Evolutionary conservation across 257 asterid genomes (phyloP), one percentile per base, ranked within the genome.

Genomic region (Solanum appendiculatum): DNA sequence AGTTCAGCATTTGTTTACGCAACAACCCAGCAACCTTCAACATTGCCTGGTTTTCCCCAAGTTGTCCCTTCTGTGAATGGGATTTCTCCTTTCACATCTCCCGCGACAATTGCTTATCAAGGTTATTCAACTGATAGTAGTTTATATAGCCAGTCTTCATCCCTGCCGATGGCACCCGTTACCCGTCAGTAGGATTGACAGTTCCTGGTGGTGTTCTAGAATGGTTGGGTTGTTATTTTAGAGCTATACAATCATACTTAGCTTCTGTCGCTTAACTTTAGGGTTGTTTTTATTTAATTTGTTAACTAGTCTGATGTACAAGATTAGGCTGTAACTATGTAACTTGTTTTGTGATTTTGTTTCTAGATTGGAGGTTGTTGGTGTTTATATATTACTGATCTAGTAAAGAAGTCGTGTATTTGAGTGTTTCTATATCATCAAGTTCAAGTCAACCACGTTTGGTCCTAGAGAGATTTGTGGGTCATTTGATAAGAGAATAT

Each of bases 161-260:
- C 97, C 54, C 60, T 95, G 90, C 93, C 97, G 9, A 92, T 91
- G 96, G 94, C 96, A 74, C 98, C 96, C 0, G 87, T 90, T 90
- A 88, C 90, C 86, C 94, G 92, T 29, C 95, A 90, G 90, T 93
- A 94, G 93, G 40, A 74, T 39, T 73, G 48, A 73, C 51, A 21
- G 81, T 72, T 36, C 31, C 29, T 18, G 7, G 20, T 37, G 82
- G 82, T 73, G 54, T 39, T 39, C 51, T 73, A 73, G 82, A 37
- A 37, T 37, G 64, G 16, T 44, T 8, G 58, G 84, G 37, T 29
- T 80, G 85, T 25, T 81, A 18, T 29, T 81, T 48, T 48, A 81
- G 68, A 48, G 85, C 85, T 29, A 81, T 80, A 80, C 64, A 80
- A 27, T 80, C 66, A 46, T 51, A 81, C 85, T 48, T 48, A 48